A percentile compares a stretch with the other conserved stretches of the same genome.
These are phyloP conservation scores for Nidularia pulvinata DNA, from an alignment of 768 basidiomycete species.

Conservation along the genomic window DNA sequence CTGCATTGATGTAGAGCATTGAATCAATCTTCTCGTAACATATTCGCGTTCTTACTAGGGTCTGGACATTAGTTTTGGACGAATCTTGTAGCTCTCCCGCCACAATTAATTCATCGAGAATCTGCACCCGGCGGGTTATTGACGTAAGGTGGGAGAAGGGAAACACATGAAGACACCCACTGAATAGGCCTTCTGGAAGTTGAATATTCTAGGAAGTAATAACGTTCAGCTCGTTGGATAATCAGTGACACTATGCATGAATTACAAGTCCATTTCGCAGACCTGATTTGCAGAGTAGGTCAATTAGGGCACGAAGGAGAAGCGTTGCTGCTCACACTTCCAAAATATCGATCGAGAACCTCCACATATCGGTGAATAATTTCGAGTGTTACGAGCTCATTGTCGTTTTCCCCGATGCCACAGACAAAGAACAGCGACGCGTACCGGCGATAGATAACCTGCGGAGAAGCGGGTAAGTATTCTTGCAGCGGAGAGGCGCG, in stretches of 20 bases:
- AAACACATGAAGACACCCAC: conserved; percentile 48
- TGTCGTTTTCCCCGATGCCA: conserved; percentile 84
- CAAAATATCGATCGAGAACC: conserved; percentile 88
- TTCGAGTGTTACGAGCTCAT: conserved; percentile 91
- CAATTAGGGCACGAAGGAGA: not conserved
- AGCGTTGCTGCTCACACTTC: conserved; percentile 55
- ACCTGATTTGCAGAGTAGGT: conserved; percentile 44
- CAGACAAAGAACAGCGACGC: conserved; percentile 96
- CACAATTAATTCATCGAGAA: conserved; percentile 92
- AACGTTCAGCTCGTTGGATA: not conserved
- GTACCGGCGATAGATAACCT: conserved; percentile 95
- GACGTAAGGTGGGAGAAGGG: not conserved
- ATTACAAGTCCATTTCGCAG: conserved; percentile 93
- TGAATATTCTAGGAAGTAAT: conserved; percentile 74
- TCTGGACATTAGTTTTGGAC: conserved; percentile 69
- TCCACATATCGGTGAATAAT: conserved; percentile 95
- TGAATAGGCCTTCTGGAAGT: conserved; percentile 95
- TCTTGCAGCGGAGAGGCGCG: not conserved
- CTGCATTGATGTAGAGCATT: too few relatives aligned
- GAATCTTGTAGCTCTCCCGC: conserved; percentile 95
- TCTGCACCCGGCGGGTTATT: conserved; percentile 31
- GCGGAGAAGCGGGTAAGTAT: conserved; percentile 19
- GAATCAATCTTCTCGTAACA: too few relatives aligned
- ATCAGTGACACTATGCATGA: conserved; percentile 16
- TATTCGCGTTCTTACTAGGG: conserved; percentile 23